Evolutionary conservation across 306 rosid genomes (phyloP).

Genomic region (Malus sieversii): DNA sequence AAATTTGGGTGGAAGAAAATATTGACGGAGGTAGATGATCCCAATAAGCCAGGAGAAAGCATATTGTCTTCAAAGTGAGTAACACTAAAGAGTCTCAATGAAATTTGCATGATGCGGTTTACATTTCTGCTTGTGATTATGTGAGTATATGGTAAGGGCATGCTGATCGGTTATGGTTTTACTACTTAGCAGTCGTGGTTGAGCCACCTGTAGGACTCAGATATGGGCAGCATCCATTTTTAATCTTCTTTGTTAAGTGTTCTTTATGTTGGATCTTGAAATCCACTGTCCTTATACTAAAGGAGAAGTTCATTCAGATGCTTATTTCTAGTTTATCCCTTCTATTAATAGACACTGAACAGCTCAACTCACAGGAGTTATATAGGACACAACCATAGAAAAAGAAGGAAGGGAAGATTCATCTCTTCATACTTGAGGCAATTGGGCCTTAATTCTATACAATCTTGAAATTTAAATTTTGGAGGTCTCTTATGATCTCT

Average conservation of each 20-base stretch:
- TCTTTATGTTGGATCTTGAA: background rate
- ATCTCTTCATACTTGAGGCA: background rate
- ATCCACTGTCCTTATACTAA: background rate
- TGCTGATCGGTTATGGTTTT: background rate
- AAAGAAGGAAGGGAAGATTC: background rate
- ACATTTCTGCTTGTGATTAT: background rate
- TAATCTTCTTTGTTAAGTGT: background rate
- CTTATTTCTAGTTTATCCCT: background rate
- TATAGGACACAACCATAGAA: background rate
- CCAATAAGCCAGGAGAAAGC: background rate
- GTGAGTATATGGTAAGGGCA: background rate
- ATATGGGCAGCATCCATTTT: background rate
- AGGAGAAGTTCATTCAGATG: background rate
- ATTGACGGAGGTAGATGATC: background rate
- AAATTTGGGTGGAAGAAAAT: background rate
- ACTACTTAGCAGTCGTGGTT: background rate
- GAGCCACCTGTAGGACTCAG: background rate
- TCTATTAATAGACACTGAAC: background rate
- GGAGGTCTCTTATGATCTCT: background rate
- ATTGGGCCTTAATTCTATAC: background rate
- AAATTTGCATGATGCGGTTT: background rate
- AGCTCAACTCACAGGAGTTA: background rate
- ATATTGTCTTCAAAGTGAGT: background rate
- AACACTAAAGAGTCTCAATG: background rate
- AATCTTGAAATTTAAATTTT: background rate